A percentile compares a stretch with the other conserved stretches of the same genome.
phyloP scores from a whole-genome alignment of 805 yeast genomes.

The Cyberlindnera veronae region DNA sequence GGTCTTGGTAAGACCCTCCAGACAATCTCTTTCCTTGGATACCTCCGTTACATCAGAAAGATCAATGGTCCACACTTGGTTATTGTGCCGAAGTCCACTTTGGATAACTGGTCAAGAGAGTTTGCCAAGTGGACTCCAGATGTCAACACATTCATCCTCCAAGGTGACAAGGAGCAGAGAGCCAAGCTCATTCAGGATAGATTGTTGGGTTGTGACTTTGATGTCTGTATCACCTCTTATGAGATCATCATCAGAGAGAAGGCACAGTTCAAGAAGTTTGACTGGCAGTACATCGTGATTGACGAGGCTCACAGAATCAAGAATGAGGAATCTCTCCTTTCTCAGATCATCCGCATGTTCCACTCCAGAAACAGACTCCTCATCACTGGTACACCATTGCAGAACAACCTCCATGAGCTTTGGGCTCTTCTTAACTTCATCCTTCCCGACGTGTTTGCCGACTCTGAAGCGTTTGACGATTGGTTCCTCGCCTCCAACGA shows the following conservation, averaged over 20 bases:
- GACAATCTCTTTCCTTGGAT: slow-evolving; percentile 68
- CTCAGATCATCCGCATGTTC: slow-evolving; percentile 72
- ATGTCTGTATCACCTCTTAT: slow-evolving; percentile 58
- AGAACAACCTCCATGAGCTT: slow-evolving; percentile 72
- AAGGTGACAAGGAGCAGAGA: slow-evolving; percentile 73
- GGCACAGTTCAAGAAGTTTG: slow-evolving; percentile 58
- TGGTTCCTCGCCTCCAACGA: slow-evolving; percentile 52
- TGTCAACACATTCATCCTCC: slow-evolving; percentile 62
- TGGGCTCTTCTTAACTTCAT: slow-evolving; percentile 80
- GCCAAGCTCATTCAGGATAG: slow-evolving; percentile 46
- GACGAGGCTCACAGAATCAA: slow-evolving; percentile 85
- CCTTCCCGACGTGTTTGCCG: slow-evolving; percentile 75
- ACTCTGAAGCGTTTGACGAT: slow-evolving; percentile 67
- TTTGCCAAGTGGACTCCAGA: slow-evolving; percentile 80
- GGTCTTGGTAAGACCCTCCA: slow-evolving; percentile 81
- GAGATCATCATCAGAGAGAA: slow-evolving; percentile 78
- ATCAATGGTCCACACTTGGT: slow-evolving; percentile 71
- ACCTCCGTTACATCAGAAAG: slow-evolving; percentile 56
- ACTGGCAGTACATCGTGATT: slow-evolving; percentile 73
- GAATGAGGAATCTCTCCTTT: slow-evolving; percentile 56
- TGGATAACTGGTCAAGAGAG: slow-evolving; percentile 79
- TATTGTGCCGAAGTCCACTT: slow-evolving; percentile 75
- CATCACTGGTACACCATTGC: slow-evolving; percentile 81
- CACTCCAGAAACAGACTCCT: slow-evolving; percentile 66
- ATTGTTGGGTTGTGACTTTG: slow-evolving; percentile 60